Conservation (phyloP, 1,284 basidiomycete species). For the Ceratobasidium sp. region DNA sequence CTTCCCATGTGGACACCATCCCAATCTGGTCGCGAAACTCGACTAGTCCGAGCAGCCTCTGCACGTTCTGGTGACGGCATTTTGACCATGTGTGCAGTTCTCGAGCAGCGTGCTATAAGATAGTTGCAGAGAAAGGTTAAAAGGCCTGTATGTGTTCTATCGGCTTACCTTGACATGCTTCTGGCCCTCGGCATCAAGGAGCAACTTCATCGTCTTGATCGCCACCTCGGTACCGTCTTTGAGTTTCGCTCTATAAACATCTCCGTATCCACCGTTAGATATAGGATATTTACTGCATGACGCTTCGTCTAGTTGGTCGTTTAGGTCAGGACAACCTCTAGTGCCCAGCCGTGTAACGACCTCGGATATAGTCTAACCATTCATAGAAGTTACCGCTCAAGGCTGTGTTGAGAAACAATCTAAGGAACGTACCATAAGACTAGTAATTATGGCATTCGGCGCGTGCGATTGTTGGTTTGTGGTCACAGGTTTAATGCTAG, state of each 20-base stretch:
- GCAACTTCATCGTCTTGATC: background rate
- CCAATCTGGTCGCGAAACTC: conserved; percentile 5
- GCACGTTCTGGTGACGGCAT: background rate
- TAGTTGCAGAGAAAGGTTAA: background rate
- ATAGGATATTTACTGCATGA: background rate
- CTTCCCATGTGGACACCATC: background rate
- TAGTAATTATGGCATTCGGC: background rate
- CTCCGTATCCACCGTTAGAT: background rate
- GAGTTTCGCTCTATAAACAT: background rate
- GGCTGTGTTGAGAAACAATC: background rate
- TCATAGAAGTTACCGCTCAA: too few relatives aligned
- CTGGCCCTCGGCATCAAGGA: background rate
- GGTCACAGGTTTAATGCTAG: background rate
- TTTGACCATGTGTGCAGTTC: conserved; percentile 28
- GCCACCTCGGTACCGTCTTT: conserved; percentile 1
- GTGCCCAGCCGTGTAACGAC: background rate
- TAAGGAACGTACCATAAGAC: background rate
- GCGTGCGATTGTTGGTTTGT: background rate
- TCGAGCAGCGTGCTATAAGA: conserved; percentile 2
- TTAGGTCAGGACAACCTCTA: background rate
- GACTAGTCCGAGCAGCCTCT: conserved; percentile 5
- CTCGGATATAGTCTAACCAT: too few relatives aligned
- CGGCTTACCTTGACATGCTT: background rate
- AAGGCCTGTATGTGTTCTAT: background rate
- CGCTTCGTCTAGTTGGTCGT: background rate